Evolutionary conservation across 2,329 filamentous ascomycete genomes (phyloP), one percentile per base, ranked within the genome.

Genomic region (Microsporum ferrugineum): DNA sequence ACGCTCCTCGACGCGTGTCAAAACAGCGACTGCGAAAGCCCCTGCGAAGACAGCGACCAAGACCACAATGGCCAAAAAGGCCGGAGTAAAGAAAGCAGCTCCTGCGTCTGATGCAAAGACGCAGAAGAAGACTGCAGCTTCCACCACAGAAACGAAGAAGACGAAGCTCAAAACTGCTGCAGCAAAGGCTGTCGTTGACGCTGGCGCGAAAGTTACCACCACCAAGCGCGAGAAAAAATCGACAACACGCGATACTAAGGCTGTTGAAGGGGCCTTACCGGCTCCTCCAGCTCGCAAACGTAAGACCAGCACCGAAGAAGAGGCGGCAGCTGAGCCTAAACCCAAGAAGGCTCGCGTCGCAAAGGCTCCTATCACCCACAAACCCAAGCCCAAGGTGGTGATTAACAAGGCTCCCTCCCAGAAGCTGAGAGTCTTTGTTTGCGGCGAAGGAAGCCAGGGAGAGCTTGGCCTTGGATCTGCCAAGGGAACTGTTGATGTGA

Each of bases 381-480:
- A 57, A 29, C 41, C 60, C 12, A 65, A 64, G 57, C 63, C 65
- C 7, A 66, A 66, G 66, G 64, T 63, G 5, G 70, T 80, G 63
- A 83, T 88, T 75, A 91, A 90, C 72, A 71, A 81, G 29, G 78
- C 81, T 14, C 87, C 87, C 5, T 72, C 69, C 14, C 65, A 69
- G 41, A 69, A 68, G 33, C 80, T 94, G 62, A 84, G 91, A 68
- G 78, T 94, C 62, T 92, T 86, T 69, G 87, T 91, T 59, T 92
- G 89, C 68, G 89, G 89, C 59, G 88, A 90, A 72, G 89, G 88
- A 41, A 82, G 82, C 63, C 85, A 84, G n/a, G 89, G 89, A 66
- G 89, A 95, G 76, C 85, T 95, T 51, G 89, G 89, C 41, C 82
- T 95, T 17, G 89, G 89, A 41, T 74, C 80, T 1, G 83, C 80